These are phyloP conservation scores for Venturia effusa DNA, from an alignment of 2,329 filamentous ascomycete genomes.

Conservation along the genomic window DNA sequence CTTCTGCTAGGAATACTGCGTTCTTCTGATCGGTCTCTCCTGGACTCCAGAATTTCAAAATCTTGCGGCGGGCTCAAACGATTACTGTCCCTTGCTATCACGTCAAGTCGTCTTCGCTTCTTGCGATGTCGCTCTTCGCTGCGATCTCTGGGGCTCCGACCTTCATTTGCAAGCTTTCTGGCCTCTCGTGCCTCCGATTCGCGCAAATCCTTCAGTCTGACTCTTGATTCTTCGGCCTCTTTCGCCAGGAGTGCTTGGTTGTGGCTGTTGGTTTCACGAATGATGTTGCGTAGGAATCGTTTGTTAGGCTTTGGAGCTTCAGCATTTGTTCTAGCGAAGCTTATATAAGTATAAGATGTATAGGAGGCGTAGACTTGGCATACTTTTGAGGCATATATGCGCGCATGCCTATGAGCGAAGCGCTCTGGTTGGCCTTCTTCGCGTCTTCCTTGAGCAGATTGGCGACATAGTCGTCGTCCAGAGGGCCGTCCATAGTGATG, in stretches of 20 bases:
- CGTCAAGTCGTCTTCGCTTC: slow-evolving; percentile 7
- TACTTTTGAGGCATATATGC: slow-evolving; percentile 50
- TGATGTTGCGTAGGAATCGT: slow-evolving; percentile 75
- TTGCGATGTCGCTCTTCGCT: slow-evolving; percentile 3
- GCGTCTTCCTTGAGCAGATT: slow-evolving; percentile 72
- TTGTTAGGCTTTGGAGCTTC: slow-evolving; percentile 82
- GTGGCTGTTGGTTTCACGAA: slow-evolving; percentile 78
- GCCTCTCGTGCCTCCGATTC: slow-evolving; percentile 11
- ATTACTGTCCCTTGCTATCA: slow-evolving; percentile 2
- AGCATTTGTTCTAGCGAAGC: slow-evolving; percentile 43
- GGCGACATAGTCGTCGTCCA: slow-evolving; percentile 71
- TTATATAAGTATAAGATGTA: not conserved
- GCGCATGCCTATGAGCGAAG: slow-evolving; percentile 63
- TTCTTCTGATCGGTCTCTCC: not conserved
- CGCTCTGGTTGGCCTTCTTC: slow-evolving; percentile 58
- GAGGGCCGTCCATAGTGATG: slow-evolving; percentile 22
- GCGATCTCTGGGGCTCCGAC: slow-evolving; percentile 23
- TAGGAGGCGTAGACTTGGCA: slow-evolving; percentile 15
- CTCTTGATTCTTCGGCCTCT: slow-evolving; percentile 68
- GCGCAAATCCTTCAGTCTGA: slow-evolving; percentile 51
- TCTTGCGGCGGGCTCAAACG: slow-evolving; percentile 7
- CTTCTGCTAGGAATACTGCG: not conserved
- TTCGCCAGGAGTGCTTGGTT: slow-evolving; percentile 79
- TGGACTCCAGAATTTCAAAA: not conserved
- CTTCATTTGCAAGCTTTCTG: not conserved